Percentiles rank a stretch among this genome's conserved stretches.
phyloP scores from a whole-genome alignment of 2,329 filamentous ascomycete genomes.

The Diaporthe batatas region DNA sequence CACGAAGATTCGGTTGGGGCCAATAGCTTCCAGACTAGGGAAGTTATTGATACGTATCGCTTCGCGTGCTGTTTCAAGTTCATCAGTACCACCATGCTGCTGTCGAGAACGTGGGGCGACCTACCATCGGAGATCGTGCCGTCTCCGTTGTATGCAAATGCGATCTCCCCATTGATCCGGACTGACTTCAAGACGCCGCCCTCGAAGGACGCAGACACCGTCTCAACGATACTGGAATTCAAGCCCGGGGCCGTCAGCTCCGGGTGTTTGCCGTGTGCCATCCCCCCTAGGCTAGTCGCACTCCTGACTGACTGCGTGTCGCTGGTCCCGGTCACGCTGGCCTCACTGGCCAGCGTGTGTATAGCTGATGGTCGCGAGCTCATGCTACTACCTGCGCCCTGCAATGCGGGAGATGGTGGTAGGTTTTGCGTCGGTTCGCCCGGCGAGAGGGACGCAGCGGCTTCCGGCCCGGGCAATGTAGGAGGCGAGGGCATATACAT shows the following conservation, averaged over 20 bases:
- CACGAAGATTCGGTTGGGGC: slow-evolving; percentile 93
- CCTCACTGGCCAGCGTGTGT: slow-evolving; percentile 72
- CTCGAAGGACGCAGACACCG: slow-evolving; percentile 87
- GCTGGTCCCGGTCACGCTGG: slow-evolving; percentile 71
- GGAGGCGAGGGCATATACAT: slow-evolving; percentile 76
- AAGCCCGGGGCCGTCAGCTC: slow-evolving; percentile 85
- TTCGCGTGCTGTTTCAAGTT: slow-evolving; percentile 62
- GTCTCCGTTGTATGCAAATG: slow-evolving; percentile 80
- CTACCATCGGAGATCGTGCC: slow-evolving; percentile 64
- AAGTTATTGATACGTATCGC: slow-evolving; percentile 91
- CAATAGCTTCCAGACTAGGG: slow-evolving; percentile 87
- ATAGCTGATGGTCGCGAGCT: slow-evolving; percentile 61
- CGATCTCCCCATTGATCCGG: slow-evolving; percentile 88
- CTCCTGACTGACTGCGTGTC: slow-evolving; percentile 95
- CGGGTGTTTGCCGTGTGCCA: slow-evolving; percentile 81
- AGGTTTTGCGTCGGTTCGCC: slow-evolving; percentile 44
- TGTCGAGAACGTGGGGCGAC: slow-evolving; percentile 54
- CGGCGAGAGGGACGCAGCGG: slow-evolving; percentile 43
- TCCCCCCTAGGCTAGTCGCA: slow-evolving; percentile 80
- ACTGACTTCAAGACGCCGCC: slow-evolving; percentile 78
- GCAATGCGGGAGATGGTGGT: slow-evolving; percentile 55
- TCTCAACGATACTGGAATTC: slow-evolving; percentile 91
- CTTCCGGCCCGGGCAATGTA: slow-evolving; percentile 11
- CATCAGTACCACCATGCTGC: not conserved
- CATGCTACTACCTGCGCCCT: slow-evolving; percentile 48